phyloP scores from a whole-genome alignment of 768 basidiomycete genomes.

The Termitomyces sp. region DNA sequence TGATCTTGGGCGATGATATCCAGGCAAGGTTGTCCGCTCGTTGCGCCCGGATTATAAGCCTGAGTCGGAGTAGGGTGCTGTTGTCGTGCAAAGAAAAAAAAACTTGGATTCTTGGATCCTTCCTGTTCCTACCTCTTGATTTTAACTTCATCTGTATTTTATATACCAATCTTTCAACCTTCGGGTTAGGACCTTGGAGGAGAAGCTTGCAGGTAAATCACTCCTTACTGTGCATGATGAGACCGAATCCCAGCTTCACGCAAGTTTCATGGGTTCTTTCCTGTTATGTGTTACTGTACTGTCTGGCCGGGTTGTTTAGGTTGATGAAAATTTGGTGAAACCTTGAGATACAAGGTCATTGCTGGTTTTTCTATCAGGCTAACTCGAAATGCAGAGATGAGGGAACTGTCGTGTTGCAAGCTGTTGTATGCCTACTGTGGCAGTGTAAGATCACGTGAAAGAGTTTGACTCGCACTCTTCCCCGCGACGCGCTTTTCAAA shows the following conservation, averaged over 20 bases:
- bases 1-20: slow-evolving; percentile 3
- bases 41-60: slow-evolving; percentile 85
- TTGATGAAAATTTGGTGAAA: background rate
- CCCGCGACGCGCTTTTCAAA: too few relatives aligned
- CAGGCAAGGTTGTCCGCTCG: slow-evolving; percentile 87
- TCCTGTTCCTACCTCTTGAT: background rate
- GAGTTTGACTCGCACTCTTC: too few relatives aligned
- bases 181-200: background rate
- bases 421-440: too few relatives aligned
- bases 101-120: background rate
- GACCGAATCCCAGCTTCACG: background rate
- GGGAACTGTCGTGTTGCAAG: too few relatives aligned
- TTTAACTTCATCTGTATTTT: slow-evolving; percentile 7
- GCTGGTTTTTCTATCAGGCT: too few relatives aligned
- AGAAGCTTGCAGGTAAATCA: background rate
- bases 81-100: background rate
- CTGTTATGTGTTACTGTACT: too few relatives aligned
- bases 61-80: slow-evolving; percentile 34
- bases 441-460: too few relatives aligned
- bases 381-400: too few relatives aligned
- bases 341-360: too few relatives aligned
- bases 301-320: background rate
- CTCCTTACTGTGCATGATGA: background rate
- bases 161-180: slow-evolving; percentile 13
- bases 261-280: background rate